These are phyloP conservation scores for Cylindrotheca closterium DNA, from an alignment of 108 stramenopile genomes.

Conservation along the genomic window DNA sequence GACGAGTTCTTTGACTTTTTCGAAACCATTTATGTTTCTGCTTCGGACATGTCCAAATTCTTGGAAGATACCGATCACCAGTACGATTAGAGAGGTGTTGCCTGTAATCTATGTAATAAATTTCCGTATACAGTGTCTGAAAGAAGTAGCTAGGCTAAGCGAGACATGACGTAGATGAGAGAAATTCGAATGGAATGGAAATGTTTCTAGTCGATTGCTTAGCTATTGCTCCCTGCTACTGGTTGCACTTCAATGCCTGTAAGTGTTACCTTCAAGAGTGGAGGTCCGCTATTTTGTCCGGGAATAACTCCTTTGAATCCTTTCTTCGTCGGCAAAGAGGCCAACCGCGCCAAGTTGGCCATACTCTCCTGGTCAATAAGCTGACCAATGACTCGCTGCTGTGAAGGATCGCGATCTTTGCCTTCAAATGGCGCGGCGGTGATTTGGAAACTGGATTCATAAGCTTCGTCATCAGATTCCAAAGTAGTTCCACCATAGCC, in stretches of 20 bases:
- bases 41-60: constrained; percentile 19
- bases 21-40: constrained; percentile 13
- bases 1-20: constrained; percentile 27
- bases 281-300: constrained; percentile 56
- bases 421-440: constrained; percentile 49
- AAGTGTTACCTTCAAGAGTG: constrained; percentile 36
- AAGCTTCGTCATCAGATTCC: constrained; percentile 73
- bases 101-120: no score
- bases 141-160: no score
- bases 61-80: constrained; percentile 1
- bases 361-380: constrained; percentile 65
- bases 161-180: no score
- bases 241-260: no score
- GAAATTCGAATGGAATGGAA: no score
- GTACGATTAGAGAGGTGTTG: not conserved
- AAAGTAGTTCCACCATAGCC: constrained; percentile 71
- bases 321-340: constrained; percentile 65
- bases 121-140: no score
- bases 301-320: constrained; percentile 59
- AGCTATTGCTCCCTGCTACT: no score
- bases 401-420: constrained; percentile 56
- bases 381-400: constrained; percentile 74
- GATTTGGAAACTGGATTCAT: constrained; percentile 68
- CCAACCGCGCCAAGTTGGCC: constrained; percentile 65
- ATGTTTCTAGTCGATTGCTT: no score